Evolutionary conservation across 345 rosid species (phyloP), one percentile per base, ranked within the genome.

Genomic region (Populus davidiana): DNA sequence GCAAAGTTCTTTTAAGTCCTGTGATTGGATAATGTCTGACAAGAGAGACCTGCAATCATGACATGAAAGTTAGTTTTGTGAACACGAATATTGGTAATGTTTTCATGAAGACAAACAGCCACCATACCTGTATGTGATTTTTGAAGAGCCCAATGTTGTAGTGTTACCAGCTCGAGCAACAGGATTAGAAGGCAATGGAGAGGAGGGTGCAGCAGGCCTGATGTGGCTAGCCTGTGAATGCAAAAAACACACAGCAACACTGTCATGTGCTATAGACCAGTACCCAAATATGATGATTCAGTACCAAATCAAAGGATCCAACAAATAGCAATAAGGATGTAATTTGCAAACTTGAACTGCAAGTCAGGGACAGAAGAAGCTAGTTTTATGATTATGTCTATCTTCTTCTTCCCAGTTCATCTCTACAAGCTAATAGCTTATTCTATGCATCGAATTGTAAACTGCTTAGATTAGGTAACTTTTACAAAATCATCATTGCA

Each of bases 1-100:
- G 87, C 99, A 96, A 84, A 96, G 96, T 74, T 92, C 99, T 89
- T 86, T 92, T 79, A 96, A 80, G 80, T 94, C 99, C 75, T 89
- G 91, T 2, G 98, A 91, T 86, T 92, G 92, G 78, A 96, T 93
- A 78, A 92, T 90, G 82, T 91, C 99, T 43, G 99, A 98, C 80
- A 96, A 85, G 77, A 94, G 93, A 65, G 99, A 94, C 92, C 99
- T 96, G 84, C 77, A 81, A 83, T 56, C 71, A 86, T 71, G 75
- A 73, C 74, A 70, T 20, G 75, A 17, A 84, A 56, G 75, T 88
- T 72, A 92, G 93, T 72, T 76, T 63, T 14, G 23, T 25, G 31
- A 80, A 68, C 50, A 73, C 44, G 78, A 81, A 10, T 2, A 33
- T 56, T 49, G 52, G 52, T 29, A 25, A 59, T 59, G 79, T 61